phyloP scores from a whole-genome alignment of 768 basidiomycete genomes.

The Tricholoma flavovirens region DNA sequence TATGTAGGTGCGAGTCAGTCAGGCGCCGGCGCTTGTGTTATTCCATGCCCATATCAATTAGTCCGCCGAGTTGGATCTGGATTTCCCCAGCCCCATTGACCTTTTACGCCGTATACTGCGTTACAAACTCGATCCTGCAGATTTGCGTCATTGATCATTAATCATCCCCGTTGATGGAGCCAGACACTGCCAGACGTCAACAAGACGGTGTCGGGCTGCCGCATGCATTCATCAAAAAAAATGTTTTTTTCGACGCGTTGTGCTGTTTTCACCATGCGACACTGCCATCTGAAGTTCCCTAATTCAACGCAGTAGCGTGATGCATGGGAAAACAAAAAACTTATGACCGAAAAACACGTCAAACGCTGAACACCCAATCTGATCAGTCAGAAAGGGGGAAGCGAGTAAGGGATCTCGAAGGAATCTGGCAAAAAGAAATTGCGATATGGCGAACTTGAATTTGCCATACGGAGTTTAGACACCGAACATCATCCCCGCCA shows the following conservation, averaged over 20 bases:
- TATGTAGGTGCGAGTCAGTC: no score
- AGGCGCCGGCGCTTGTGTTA: no score
- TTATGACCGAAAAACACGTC: neutral
- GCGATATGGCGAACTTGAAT: conserved; percentile 19
- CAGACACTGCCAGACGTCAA: no score
- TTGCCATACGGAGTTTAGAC: conserved; percentile 16
- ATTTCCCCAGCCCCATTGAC: neutral
- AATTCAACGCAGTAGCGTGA: no score
- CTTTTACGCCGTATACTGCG: neutral
- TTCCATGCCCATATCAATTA: neutral
- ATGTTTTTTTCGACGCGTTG: no score
- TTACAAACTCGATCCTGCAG: neutral
- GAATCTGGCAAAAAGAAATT: conserved; percentile 6
- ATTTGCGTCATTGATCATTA: no score
- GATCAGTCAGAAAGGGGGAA: neutral
- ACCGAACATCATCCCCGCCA: conserved; percentile 3
- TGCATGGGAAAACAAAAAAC: neutral
- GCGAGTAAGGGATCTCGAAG: conserved; percentile 1
- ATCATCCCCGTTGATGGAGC: no score
- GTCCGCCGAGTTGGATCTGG: neutral
- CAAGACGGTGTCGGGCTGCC: no score
- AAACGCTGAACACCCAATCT: neutral
- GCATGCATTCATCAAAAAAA: no score
- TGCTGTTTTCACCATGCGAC: no score
- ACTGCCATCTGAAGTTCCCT: no score